phyloP scores from a whole-genome alignment of 2,329 filamentous ascomycete genomes.

The Fusarium sambucinum region DNA sequence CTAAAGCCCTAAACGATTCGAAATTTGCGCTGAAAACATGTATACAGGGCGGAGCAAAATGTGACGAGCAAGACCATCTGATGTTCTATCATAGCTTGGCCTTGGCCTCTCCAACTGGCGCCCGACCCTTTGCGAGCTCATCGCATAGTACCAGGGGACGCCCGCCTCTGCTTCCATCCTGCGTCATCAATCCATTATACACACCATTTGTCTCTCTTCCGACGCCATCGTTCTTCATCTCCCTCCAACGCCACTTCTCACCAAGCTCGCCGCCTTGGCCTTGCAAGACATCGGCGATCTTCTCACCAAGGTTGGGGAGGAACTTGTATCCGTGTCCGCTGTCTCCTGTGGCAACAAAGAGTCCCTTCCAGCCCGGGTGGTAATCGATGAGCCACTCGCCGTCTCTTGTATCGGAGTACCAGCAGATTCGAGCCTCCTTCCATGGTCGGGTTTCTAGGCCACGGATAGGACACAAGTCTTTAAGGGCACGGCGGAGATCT shows the following conservation, averaged over 20 bases:
- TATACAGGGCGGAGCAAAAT: slow-evolving; percentile 2
- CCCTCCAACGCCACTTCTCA: slow-evolving; percentile 73
- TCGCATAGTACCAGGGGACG: slow-evolving; percentile 59
- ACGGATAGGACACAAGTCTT: slow-evolving; percentile 68
- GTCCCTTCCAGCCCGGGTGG: slow-evolving; percentile 70
- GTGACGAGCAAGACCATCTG: slow-evolving; percentile 18
- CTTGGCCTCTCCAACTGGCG: slow-evolving; percentile 34
- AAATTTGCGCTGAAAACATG: slow-evolving; percentile 3
- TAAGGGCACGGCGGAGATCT: slow-evolving; percentile 71
- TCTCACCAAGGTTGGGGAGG: slow-evolving; percentile 73
- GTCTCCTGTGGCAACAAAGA: slow-evolving; percentile 73
- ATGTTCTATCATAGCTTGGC: slow-evolving; percentile 46
- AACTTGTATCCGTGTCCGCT: slow-evolving; percentile 78
- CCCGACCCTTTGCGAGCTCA: slow-evolving; percentile 53
- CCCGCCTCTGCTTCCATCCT: slow-evolving; percentile 67
- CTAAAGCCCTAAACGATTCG: background rate
- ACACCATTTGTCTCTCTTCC: slow-evolving; percentile 53
- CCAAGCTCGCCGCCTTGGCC: slow-evolving; percentile 63
- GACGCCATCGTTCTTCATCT: slow-evolving; percentile 57
- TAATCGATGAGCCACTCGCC: slow-evolving; percentile 79
- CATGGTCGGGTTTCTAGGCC: slow-evolving; percentile 71
- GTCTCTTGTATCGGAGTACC: slow-evolving; percentile 80
- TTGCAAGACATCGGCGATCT: slow-evolving; percentile 68
- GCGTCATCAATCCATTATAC: slow-evolving; percentile 59
- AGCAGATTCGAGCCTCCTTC: slow-evolving; percentile 73